These are phyloP conservation scores for Silene coronaria DNA, from an alignment of 179 eudicot species.

Conservation along the genomic window DNA sequence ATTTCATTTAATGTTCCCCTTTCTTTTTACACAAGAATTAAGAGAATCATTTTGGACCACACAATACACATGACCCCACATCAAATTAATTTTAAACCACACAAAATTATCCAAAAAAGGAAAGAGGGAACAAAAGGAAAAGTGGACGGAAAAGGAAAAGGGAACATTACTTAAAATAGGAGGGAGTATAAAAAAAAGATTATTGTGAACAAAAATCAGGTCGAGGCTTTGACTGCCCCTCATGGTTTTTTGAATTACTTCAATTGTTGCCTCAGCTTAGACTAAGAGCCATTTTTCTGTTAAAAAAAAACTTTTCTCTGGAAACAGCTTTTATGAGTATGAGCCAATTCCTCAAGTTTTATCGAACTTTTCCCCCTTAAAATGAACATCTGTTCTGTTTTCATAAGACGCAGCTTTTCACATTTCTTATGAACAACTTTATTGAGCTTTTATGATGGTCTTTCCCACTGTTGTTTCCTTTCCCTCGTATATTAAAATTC, in stretches of 20 bases:
- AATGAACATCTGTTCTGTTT: neutral
- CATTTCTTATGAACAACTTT: neutral
- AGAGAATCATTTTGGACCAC: too few species aligned
- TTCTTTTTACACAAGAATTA: too few species aligned
- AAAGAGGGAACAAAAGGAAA: too few species aligned
- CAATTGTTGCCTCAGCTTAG: slow-evolving; percentile 6
- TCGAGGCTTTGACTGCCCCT: neutral
- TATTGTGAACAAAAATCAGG: neutral
- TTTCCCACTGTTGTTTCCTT: neutral
- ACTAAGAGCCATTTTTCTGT: neutral
- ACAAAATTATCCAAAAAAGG: too few species aligned
- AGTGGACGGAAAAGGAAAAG: too few species aligned
- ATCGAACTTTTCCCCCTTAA: neutral
- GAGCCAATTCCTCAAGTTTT: slow-evolving; percentile 9
- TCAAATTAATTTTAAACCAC: too few species aligned
- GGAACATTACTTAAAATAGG: too few species aligned
- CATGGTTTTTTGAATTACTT: neutral
- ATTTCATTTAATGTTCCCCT: too few species aligned
- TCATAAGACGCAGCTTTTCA: neutral
- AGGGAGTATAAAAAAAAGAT: too few species aligned
- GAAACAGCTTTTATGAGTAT: neutral
- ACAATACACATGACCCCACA: too few species aligned
- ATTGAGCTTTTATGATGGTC: neutral
- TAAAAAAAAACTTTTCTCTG: neutral
- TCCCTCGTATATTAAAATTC: neutral